Evolutionary conservation across 163 green algal genomes (phyloP), one percentile per base, ranked within the genome.

Genomic region (Scenedesmus sp.): DNA sequence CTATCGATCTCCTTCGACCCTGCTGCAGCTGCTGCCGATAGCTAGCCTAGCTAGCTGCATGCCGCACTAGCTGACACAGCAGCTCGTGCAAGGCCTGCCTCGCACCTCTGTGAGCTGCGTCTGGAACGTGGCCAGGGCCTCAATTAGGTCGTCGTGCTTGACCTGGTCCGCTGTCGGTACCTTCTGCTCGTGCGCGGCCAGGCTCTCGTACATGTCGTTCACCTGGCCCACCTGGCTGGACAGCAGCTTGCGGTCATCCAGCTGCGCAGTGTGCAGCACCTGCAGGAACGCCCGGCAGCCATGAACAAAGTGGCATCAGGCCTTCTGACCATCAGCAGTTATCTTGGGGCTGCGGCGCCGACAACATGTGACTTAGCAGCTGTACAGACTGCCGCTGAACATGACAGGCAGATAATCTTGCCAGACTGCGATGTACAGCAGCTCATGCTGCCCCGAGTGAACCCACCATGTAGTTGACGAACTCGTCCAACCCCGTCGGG

Each of bases 181-280:
- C 94, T 98, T 98, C 84, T 98, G 95, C 84, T 97, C 96, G 89
- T 98, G 96, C 3, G 96, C 92, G 22, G 93, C 93, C 37, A 98
- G 94, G 93, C 96, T 96, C 79, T 97, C 95, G 89, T 98, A 98
- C 97, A 98, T 98, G 85, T 98, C 97, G 79, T 98, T 96, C 85
- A 98, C 95, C 81, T 92, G 88, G 33, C 88, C 82, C 59, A 72
- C 49, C 46, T 89, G 80, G 70, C 88, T 81, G 35, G 85, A 73
- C 81, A 92, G 88, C 68, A 89, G 81, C 81, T 89, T 89, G 81
- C 88, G 88, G 70, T 92, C 88, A 33, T 92, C 81, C 61, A 93
- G 73, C 84, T 95, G 93, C 83, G 81, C 68, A 56, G 40, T 46
- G 83, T 90, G 83, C 70, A 89, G 59, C 37, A 46, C 43, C 89